phyloP scores from a whole-genome alignment of 176 grass and related monocot species.

The Tillandsia fasciculata region DNA sequence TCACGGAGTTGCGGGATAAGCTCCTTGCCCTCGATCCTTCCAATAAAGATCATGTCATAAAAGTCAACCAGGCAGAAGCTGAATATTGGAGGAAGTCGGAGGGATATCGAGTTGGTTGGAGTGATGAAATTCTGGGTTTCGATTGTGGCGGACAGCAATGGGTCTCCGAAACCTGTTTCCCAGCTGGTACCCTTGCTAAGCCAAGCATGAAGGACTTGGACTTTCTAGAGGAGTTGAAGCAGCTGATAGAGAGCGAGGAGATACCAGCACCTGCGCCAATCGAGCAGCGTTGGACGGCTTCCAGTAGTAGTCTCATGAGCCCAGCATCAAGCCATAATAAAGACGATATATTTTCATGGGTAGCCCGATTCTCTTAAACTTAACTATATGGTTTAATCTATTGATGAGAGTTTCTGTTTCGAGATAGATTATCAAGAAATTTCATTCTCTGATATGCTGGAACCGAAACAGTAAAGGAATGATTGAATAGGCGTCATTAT shows the following conservation, averaged over 20 bases:
- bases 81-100: constrained; percentile 95
- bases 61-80: constrained; percentile 87
- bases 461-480: too few species aligned
- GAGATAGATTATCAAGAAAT: too few species aligned
- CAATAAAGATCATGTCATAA: constrained; percentile 69
- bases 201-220: constrained; percentile 88
- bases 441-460: too few species aligned
- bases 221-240: constrained; percentile 56
- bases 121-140: constrained; percentile 93
- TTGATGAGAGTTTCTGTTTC: constrained; percentile 13
- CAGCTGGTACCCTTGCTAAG: constrained; percentile 58
- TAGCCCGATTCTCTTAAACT: constrained; percentile 31
- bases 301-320: constrained; percentile 70
- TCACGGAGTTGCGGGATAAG: constrained; percentile 80
- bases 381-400: constrained; percentile 4
- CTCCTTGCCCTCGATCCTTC: constrained; percentile 81
- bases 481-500: too few species aligned
- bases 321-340: constrained; percentile 59
- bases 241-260: constrained; percentile 67
- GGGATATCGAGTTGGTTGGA: constrained; percentile 88
- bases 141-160: constrained; percentile 97
- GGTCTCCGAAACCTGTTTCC: constrained; percentile 86
- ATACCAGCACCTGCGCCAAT: constrained; percentile 80
- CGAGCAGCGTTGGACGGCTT: constrained; percentile 81
- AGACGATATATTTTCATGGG: constrained; percentile 92